A percentile compares a stretch with the other conserved stretches of the same genome.
Evolutionary conservation across 2,329 filamentous ascomycete genomes (phyloP).

Genomic region (Sclerotinia trifoliorum): DNA sequence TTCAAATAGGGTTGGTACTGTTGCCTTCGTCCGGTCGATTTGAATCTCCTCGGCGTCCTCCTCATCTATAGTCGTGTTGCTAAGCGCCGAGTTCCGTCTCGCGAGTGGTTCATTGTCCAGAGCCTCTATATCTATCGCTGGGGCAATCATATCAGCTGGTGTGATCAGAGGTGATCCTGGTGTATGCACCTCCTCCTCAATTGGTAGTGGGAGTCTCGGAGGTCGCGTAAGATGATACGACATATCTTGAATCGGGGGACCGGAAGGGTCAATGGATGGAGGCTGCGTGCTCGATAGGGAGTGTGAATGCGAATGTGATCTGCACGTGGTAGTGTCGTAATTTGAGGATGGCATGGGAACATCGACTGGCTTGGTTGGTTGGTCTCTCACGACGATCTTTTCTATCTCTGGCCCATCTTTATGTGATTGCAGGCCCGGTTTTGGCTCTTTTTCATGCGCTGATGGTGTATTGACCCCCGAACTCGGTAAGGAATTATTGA

Average conservation of each 20-base stretch:
- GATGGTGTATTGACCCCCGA: constrained; percentile 29
- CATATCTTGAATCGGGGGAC: constrained; percentile 48
- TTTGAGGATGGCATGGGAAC: constrained; percentile 42
- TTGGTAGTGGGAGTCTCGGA: constrained; percentile 85
- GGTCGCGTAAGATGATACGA: constrained; percentile 66
- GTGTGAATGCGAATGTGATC: constrained; percentile 38
- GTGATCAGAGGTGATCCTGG: constrained; percentile 88
- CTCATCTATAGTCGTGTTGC: constrained; percentile 69
- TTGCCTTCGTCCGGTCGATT: constrained; percentile 70
- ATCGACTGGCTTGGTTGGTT: constrained; percentile 58
- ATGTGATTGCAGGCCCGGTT: constrained; percentile 30
- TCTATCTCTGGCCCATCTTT: constrained; percentile 35
- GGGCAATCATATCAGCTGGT: constrained; percentile 57
- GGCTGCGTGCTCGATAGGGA: constrained; percentile 17
- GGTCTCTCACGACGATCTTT: constrained; percentile 42
- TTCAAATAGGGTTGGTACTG: constrained; percentile 80
- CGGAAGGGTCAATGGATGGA: constrained; percentile 54
- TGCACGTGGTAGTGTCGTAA: constrained; percentile 32
- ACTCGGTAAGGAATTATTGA: constrained; percentile 28
- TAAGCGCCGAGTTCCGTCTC: constrained; percentile 57
- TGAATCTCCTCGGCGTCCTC: constrained; percentile 78
- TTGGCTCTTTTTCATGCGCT: constrained; percentile 30
- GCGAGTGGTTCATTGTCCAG: constrained; percentile 51
- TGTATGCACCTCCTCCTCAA: constrained; percentile 85
- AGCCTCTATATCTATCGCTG: constrained; percentile 42